Evolutionary conservation across 805 yeast species (phyloP), one percentile per base, ranked within the genome.

Genomic region (Schwanniomyces yamadae): DNA sequence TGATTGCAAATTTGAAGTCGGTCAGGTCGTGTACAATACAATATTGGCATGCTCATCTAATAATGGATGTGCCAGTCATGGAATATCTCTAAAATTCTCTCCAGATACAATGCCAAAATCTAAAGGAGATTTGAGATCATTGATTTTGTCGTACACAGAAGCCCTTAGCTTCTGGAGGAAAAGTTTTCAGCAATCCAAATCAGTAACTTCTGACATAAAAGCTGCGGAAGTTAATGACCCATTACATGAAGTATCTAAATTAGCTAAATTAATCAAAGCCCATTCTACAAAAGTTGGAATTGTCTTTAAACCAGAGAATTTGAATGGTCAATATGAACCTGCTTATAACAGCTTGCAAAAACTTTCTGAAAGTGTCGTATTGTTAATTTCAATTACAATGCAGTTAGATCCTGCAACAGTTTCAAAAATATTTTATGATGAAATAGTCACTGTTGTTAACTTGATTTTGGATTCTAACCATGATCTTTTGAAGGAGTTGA

Each of bases 251-350:
- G 49, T 85, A 11, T 56, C 52, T 4, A 88, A 87, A 52, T 50
- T 84, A 5, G 55, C 77, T 13, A 69, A 74, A 39, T 61, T 87
- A 25, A 66, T 82, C 6, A 80, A 72, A 55, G 89, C 95, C 1
- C 89, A 85, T 53, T 69, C 82, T 2, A 87, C 95, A 2, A 86
- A 86, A 54, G 64, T 85, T 5, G 90, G 89, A 1, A 71, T 83
- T 18, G 75, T 82, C 0, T 83, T 79, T 63, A 78, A 77, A 48
- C 80, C 85, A 2, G 79, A 80, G 1, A 69, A 75, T 28, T 40
- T 66, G 17, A 34, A 34, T 16, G 53, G 52, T 14, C 60, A 68
- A 15, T 51, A 59, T 0, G 65, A 63, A 32, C 78, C 83, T 1
- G 80, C 82, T 0, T 64, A 55, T 41, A 61, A 58, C 9, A 76